A percentile compares a stretch with the other conserved stretches of the same genome.
Evolutionary conservation across 139 green algal genomes (phyloP).

Genomic region (Klebsormidium nitens): DNA sequence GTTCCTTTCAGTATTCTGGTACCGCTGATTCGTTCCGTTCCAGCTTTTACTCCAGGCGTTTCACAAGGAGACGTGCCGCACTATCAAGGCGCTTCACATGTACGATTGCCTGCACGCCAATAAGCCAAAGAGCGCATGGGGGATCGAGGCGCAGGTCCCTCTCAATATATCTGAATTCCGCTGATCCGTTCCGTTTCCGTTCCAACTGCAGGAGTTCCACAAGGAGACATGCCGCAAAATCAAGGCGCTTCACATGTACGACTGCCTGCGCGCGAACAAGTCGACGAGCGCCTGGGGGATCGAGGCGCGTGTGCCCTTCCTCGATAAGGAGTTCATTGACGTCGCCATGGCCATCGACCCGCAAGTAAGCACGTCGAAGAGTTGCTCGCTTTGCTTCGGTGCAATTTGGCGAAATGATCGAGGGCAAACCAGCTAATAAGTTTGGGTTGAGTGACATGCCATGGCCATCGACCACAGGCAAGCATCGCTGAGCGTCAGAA

Average conservation of each 20-base stretch:
- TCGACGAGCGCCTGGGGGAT: conserved; percentile 82
- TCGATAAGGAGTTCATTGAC: conserved; percentile 87
- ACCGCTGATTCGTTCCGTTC: too few species aligned
- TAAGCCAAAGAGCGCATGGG: conserved; percentile 89
- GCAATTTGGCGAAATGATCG: too few species aligned
- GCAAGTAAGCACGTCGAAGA: conserved; percentile 62
- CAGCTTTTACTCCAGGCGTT: too few species aligned
- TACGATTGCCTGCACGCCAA: conserved; percentile 86
- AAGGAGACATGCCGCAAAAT: conserved; percentile 57
- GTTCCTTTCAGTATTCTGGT: too few species aligned
- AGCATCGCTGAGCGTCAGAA: too few species aligned
- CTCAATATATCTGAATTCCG: too few species aligned
- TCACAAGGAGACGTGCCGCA: conserved; percentile 78
- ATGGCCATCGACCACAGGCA: neutral
- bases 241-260: conserved; percentile 81
- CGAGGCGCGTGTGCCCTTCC: conserved; percentile 91
- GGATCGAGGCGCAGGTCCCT: conserved; percentile 82
- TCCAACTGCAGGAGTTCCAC: conserved; percentile 15
- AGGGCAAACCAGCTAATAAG: too few species aligned
- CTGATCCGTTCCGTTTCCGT: neutral
- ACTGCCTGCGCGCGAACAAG: conserved; percentile 96
- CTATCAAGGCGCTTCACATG: conserved; percentile 79
- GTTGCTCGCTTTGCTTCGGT: too few species aligned
- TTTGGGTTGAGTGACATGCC: too few species aligned
- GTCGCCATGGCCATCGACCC: conserved; percentile 86